These are phyloP conservation scores for Zymoseptoria tritici DNA, from an alignment of 2,329 filamentous ascomycete species.

Conservation along the genomic window DNA sequence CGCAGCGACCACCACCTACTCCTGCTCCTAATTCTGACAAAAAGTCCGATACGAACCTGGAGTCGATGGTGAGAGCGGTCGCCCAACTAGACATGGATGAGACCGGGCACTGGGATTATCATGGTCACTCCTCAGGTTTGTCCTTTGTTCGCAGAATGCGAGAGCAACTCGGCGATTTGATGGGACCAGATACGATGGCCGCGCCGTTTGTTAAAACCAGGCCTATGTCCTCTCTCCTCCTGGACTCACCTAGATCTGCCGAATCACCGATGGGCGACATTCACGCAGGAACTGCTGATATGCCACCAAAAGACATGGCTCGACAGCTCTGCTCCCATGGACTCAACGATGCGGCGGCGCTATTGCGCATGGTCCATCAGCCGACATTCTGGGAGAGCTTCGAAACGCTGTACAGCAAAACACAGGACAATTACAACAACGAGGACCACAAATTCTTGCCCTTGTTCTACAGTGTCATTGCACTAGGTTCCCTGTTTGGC, in stretches of 20 bases:
- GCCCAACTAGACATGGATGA: constrained; percentile 89
- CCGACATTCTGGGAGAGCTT: constrained; percentile 73
- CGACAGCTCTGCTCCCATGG: constrained; percentile 51
- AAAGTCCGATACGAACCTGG: constrained; percentile 59
- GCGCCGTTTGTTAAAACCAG: constrained; percentile 51
- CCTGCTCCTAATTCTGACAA: constrained; percentile 39
- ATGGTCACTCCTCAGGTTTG: constrained; percentile 84
- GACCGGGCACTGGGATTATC: constrained; percentile 87
- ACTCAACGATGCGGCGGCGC: constrained; percentile 54
- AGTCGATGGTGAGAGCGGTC: constrained; percentile 91
- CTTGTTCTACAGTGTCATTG: constrained; percentile 42
- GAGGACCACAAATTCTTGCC: constrained; percentile 43
- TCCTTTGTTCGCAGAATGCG: constrained; percentile 83
- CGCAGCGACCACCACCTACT: constrained; percentile 4
- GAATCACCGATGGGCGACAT: constrained; percentile 56
- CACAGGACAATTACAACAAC: constrained; percentile 41
- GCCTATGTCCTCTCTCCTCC: constrained; percentile 46
- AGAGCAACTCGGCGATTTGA: constrained; percentile 73
- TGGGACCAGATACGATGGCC: constrained; percentile 55
- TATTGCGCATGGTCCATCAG: constrained; percentile 69
- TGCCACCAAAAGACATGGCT: constrained; percentile 59
- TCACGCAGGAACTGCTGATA: constrained; percentile 49
- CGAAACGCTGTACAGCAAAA: constrained; percentile 67
- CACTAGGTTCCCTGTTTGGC: constrained; percentile 42
- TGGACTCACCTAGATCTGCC: constrained; percentile 58